phyloP scores from a whole-genome alignment of 2,329 filamentous ascomycete species.

The Epichloe coenophiala region DNA sequence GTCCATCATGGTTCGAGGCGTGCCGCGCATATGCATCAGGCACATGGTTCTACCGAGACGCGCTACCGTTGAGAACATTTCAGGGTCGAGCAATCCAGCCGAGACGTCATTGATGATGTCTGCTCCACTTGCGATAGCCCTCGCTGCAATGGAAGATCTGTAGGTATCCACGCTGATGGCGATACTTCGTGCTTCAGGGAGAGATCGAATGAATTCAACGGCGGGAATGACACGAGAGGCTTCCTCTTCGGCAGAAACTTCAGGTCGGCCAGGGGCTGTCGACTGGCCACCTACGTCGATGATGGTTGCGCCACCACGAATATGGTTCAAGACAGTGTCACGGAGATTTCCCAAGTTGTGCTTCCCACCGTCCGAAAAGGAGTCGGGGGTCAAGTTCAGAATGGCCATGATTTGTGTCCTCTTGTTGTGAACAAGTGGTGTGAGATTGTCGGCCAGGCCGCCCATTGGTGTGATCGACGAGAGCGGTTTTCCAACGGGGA shows the following conservation, averaged over 20 bases:
- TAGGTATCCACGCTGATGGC: slow-evolving; percentile 89
- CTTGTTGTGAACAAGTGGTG: slow-evolving; percentile 42
- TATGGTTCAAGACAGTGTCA: slow-evolving; percentile 45
- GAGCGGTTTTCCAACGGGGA: slow-evolving; percentile 36
- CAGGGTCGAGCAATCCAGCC: slow-evolving; percentile 61
- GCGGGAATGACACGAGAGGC: slow-evolving; percentile 63
- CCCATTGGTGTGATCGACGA: slow-evolving; percentile 47
- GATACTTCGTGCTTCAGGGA: slow-evolving; percentile 48
- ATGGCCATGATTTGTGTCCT: slow-evolving; percentile 83
- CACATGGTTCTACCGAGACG: slow-evolving; percentile 63
- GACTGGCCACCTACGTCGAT: slow-evolving; percentile 92
- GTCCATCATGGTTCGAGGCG: slow-evolving; percentile 65
- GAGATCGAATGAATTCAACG: slow-evolving; percentile 57
- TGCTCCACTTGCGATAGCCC: slow-evolving; percentile 64
- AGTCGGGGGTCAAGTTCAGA: slow-evolving; percentile 88
- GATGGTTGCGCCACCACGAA: slow-evolving; percentile 62
- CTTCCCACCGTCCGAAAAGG: slow-evolving; percentile 81
- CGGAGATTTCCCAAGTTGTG: slow-evolving; percentile 43
- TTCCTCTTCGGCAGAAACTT: slow-evolving; percentile 63
- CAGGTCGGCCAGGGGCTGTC: slow-evolving; percentile 61
- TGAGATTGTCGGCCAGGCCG: slow-evolving; percentile 34
- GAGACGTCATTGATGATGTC: slow-evolving; percentile 94
- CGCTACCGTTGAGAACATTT: slow-evolving; percentile 74
- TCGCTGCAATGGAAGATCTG: slow-evolving; percentile 66
- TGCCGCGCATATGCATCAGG: slow-evolving; percentile 91